A percentile compares a stretch with the other conserved stretches of the same genome.
phyloP scores from a whole-genome alignment of 2,329 filamentous ascomycete species.

The Xylaria sp. region DNA sequence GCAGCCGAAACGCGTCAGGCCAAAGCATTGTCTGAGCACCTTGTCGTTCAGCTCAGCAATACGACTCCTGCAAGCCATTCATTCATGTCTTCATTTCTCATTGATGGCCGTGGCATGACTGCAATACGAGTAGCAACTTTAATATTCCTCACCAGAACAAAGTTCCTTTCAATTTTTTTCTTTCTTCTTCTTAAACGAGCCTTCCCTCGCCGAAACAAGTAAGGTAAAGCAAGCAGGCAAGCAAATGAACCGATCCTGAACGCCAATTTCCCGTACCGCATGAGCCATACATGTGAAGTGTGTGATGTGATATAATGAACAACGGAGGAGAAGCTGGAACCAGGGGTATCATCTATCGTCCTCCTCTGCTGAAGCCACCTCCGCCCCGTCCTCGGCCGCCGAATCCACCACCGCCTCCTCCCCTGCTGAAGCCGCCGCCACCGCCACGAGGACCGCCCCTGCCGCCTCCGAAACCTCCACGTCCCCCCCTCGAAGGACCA shows the following conservation, averaged over 20 bases:
- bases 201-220: not conserved
- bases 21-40: no score
- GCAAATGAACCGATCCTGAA: slow-evolving; percentile 38
- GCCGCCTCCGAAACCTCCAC: slow-evolving; percentile 40
- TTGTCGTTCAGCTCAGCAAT: not conserved
- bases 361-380: slow-evolving; percentile 44
- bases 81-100: not conserved
- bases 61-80: not conserved
- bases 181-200: slow-evolving; percentile 14
- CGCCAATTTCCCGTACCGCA: slow-evolving; percentile 42
- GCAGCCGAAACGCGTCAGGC: no score
- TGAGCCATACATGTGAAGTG: slow-evolving; percentile 37
- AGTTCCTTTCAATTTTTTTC: slow-evolving; percentile 14
- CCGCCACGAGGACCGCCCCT: slow-evolving; percentile 34
- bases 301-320: slow-evolving; percentile 20
- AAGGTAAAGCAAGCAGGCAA: slow-evolving; percentile 17
- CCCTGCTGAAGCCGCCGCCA: slow-evolving; percentile 41
- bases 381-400: slow-evolving; percentile 35
- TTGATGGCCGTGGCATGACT: not conserved
- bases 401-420: slow-evolving; percentile 42
- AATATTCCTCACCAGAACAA: not conserved
- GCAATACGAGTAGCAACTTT: not conserved
- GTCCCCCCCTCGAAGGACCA: slow-evolving; percentile 35
- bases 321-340: slow-evolving; percentile 14
- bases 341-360: slow-evolving; percentile 28